phyloP scores from a whole-genome alignment of 495 filamentous ascomycete species.

The Aspergillus campestris region DNA sequence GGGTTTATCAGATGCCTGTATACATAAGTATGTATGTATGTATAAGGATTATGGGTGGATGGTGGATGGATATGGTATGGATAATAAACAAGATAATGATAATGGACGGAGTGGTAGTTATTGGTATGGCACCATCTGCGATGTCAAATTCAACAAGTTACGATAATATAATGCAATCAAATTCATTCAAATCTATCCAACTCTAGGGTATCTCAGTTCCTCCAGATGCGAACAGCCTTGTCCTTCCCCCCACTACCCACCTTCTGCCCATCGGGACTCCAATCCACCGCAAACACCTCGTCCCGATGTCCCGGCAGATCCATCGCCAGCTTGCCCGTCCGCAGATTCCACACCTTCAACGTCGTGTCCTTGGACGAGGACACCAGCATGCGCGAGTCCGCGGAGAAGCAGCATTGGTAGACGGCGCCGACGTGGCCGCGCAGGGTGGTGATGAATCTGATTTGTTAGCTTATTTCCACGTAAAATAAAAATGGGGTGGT shows the following conservation, averaged over 20 bases:
- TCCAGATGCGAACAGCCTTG: constrained; percentile 82
- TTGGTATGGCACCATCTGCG: too few species aligned
- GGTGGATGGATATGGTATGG: too few species aligned
- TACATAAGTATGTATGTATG: too few species aligned
- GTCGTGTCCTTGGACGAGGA: constrained; percentile 89
- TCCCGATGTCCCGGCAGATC: constrained; percentile 93
- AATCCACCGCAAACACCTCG: constrained; percentile 90
- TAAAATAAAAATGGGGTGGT: background rate
- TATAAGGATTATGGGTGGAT: too few species aligned
- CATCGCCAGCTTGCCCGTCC: constrained; percentile 69
- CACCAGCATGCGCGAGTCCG: constrained; percentile 78
- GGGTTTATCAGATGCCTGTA: too few species aligned
- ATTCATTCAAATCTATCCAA: constrained; percentile 8
- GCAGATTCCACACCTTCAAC: constrained; percentile 86
- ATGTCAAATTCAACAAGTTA: too few species aligned
- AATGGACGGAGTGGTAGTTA: too few species aligned
- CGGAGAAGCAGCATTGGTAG: constrained; percentile 82
- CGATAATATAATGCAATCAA: too few species aligned
- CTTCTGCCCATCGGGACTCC: constrained; percentile 76
- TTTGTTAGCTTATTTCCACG: background rate
- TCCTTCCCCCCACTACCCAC: constrained; percentile 90
- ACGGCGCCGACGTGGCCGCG: constrained; percentile 90
- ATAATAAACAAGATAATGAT: too few species aligned
- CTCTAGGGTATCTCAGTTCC: constrained; percentile 41
- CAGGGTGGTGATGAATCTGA: constrained; percentile 71